Evolutionary conservation across 495 filamentous ascomycete species (phyloP).

Genomic region (Aspergillus steynii): DNA sequence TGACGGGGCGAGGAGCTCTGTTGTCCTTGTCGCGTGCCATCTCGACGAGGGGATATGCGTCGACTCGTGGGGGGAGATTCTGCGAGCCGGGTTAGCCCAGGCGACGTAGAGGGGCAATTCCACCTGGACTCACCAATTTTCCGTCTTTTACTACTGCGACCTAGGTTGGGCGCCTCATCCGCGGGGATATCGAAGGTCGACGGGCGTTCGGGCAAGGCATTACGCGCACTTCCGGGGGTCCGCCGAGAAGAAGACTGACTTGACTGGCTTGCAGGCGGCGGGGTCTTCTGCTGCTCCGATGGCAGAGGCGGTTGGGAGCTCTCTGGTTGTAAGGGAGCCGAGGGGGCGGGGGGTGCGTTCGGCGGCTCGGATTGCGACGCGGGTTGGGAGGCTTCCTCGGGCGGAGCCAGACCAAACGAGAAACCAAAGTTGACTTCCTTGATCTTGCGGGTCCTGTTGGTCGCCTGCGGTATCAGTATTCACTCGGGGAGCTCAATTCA

Average conservation of each 20-base stretch:
- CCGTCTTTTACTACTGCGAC: constrained; percentile 29
- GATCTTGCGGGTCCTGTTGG: constrained; percentile 44
- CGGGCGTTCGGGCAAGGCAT: constrained; percentile 21
- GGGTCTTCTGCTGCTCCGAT: constrained; percentile 7
- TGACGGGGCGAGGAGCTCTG: constrained; percentile 3
- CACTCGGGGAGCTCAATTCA: constrained; percentile 10
- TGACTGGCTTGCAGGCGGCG: constrained; percentile 6
- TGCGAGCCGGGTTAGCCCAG: constrained; percentile 9
- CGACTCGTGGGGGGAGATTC: constrained; percentile 15
- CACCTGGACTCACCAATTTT: constrained; percentile 27
- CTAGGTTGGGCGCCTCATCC: constrained; percentile 20
- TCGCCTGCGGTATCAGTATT: constrained; percentile 20
- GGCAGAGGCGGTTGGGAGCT: constrained; percentile 10
- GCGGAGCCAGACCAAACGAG: constrained; percentile 41
- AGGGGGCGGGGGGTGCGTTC: constrained; percentile 12
- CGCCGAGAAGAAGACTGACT: constrained; percentile 6
- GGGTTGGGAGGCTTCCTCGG: constrained; percentile 19
- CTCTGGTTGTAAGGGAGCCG: constrained; percentile 7
- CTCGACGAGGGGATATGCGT: constrained; percentile 8
- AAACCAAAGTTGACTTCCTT: constrained; percentile 54
- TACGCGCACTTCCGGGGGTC: constrained; percentile 27
- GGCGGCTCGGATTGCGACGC: constrained; percentile 21
- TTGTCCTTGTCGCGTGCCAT: constrained; percentile 5
- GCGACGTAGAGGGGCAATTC: neutral
- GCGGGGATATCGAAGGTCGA: constrained; percentile 26